Base-by-base conservation (phyloP, 1,284 basidiomycete species). In the Xerocomus amazonicus region DNA sequence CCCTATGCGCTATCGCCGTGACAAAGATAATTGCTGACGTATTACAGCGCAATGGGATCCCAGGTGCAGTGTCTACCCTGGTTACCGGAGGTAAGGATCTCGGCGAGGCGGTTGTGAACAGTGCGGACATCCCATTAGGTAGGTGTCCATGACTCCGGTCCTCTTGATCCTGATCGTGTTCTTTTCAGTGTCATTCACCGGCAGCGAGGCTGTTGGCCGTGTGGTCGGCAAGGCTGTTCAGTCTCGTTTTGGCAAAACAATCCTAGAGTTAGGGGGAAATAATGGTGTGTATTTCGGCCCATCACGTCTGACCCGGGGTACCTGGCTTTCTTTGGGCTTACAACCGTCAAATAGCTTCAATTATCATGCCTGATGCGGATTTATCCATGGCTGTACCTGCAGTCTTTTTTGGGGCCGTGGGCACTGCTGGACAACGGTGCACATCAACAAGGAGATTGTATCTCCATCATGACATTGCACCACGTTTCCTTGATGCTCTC, bases 201-300 rank as follows among this genome's bases (percentile, higher is more conserved):
- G 95, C 2, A 94, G 90, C 58, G 95, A 97, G 67, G 74, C 76
- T 43, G 85, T 94, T 42, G 95, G 95, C 13, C 81, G 86, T 51
- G 77, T 85, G 53, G 92, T 98, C 16, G 90, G 90, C 8, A 82
- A 82, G 68, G 76, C 76, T 51, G 93, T 95, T 3, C 87, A 85
- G 67, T 83, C 79, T 54, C 75, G 85, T 59, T 93, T 89, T 69
- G 91, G 90, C 41, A 90, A 96, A 73, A 75, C 83, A 32, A 81
- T 96, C 35, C 77, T 97, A 29, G 95, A 97, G 66, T 76, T 97
- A 9, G 94, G 94, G n/a, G 95, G 95, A 33, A 97, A 98, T 72
- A 97, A 97, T 63, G 87, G 87, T 87, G 63, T 32, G 67, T 44
- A 39, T 52, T 62, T 39, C 27, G 37, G 26, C 9, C 33, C 53